Evolutionary conservation across 169 alveolate genomes (phyloP), one percentile per base, ranked within the genome.

Genomic region (Cryptosporidium baileyi): DNA sequence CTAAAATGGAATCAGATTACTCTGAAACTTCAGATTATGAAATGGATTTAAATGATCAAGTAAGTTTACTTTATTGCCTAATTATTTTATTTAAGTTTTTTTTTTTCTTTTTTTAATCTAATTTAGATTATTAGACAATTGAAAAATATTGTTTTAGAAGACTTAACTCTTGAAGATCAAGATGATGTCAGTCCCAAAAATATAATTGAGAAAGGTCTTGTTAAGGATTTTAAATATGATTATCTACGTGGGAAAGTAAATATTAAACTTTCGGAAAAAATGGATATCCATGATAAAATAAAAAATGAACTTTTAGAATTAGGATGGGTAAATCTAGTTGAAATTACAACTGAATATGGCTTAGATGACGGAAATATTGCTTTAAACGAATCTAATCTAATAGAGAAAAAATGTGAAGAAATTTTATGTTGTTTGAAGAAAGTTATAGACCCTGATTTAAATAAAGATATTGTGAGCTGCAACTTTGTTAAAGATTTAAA

Each of bases 391-490:
- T 17, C 6, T 19, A 11, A 45, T 30, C 15, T n/a, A 51, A 30
- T 51, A 13, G 67, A 36, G 11, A 89, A 82, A 3, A 89, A 82
- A 30, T 80, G 57, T 5, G 88, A 82, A 34, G 61, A 74, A 45
- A 74, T 89, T 44, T 43, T 89, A 45, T 81, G 32, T 34, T 61
- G 88, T 34, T 80, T 89, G 38, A 65, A 60, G 61, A 80, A 65
- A 81, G 93, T 93, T 60, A 80, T 80, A 13, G 96, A 93, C 32
- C 96, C 96, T 15, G 96, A 93, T 36, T 80, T 93, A 61, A 89
- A 90, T 67, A 92, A 88, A 59, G 93, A 93, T 19, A 93, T 93
- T 45, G 96, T 93, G 26, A 60, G 92, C 26, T 80, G 92, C 44
- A 90, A 89, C 36, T 93, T 93, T 63, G 93, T 93, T 41, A 82